Percentiles rank a stretch among this genome's conserved stretches.
Conservation (phyloP, 192 early-diverging fungal genomes). For the Dissophora ornata region DNA sequence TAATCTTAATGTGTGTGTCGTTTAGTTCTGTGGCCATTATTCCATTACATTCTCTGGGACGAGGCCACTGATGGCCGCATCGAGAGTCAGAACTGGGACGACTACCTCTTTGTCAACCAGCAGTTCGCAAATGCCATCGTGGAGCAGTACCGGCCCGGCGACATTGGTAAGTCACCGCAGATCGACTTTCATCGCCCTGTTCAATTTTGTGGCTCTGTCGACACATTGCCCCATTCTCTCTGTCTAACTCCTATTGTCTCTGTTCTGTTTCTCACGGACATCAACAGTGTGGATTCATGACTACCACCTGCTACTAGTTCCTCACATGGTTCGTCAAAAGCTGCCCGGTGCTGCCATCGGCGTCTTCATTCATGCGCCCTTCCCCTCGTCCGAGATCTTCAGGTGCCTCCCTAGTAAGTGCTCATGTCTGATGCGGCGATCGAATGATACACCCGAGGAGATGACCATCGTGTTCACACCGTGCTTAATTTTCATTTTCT, state of each 20-base stretch:
- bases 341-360: conserved; percentile 89
- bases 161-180: conserved; percentile 82
- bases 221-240: too few relatives aligned
- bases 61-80: conserved; percentile 71
- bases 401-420: conserved; percentile 82
- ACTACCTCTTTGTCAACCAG: conserved; percentile 86
- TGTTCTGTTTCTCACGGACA: conserved; percentile 13
- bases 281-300: conserved; percentile 94
- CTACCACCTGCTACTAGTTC: conserved; percentile 95
- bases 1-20: neutral
- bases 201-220: too few relatives aligned
- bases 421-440: neutral
- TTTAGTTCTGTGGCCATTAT: conserved; percentile 94
- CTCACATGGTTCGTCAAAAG: conserved; percentile 82
- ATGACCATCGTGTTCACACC: neutral
- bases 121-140: conserved; percentile 79
- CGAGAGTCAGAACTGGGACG: conserved; percentile 77
- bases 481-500: neutral
- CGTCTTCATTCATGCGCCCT: conserved; percentile 96
- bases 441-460: too few relatives aligned
- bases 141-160: conserved; percentile 79
- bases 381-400: conserved; percentile 97
- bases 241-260: neutral
- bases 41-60: conserved; percentile 95
- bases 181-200: too few relatives aligned